Conservation (phyloP, 129 eudicot genomes). For the Saposhnikovia divaricata region DNA sequence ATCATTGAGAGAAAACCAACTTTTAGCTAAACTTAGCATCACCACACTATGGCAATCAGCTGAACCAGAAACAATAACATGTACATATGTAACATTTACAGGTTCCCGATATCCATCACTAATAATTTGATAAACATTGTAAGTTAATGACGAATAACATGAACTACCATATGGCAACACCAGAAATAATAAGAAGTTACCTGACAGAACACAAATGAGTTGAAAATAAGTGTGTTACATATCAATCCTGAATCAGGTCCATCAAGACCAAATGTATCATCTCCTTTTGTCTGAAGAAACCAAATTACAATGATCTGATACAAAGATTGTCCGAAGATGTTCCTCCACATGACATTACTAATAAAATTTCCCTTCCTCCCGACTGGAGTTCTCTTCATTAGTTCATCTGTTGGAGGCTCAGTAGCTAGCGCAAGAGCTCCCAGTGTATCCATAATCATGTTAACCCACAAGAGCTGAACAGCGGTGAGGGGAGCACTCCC, state of each 20-base stretch:
- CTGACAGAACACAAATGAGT: slow-evolving; percentile 78
- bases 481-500: neutral
- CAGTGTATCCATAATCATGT: neutral
- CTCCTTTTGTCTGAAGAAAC: too few species aligned
- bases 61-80: too few species aligned
- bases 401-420: neutral
- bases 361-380: slow-evolving; percentile 81
- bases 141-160: neutral
- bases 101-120: too few species aligned
- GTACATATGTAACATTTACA: too few species aligned
- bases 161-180: neutral
- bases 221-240: slow-evolving; percentile 46
- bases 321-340: slow-evolving; percentile 39
- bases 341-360: slow-evolving; percentile 80
- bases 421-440: neutral
- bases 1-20: neutral
- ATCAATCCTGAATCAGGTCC: slow-evolving; percentile 47
- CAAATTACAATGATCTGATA: too few species aligned
- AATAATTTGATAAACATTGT: too few species aligned
- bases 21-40: too few species aligned
- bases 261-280: slow-evolving; percentile 18
- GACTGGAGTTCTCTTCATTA: slow-evolving; percentile 32
- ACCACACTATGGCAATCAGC: too few species aligned
- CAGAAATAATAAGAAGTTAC: slow-evolving; percentile 24
- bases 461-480: neutral